Evolutionary conservation across 139 green algal genomes (phyloP), one percentile per base, ranked within the genome.

Genomic region (Spirogloea muscicola): DNA sequence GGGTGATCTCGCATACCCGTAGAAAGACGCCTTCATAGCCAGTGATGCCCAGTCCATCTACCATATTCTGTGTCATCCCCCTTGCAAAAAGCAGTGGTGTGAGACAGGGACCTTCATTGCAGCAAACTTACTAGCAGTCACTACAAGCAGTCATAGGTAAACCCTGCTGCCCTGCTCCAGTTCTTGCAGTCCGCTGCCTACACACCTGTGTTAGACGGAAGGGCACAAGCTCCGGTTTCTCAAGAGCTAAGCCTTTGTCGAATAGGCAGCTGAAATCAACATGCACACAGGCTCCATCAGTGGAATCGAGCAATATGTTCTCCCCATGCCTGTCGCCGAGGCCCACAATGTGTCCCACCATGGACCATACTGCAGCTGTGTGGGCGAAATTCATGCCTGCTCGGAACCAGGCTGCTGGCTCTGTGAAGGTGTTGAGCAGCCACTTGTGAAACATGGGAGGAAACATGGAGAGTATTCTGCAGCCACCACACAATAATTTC

Each of bases 171-270:
- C n/a, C n/a, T n/a, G n/a, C n/a, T n/a, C n/a, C n/a, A n/a, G n/a
- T n/a, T n/a, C n/a, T n/a, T n/a, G n/a, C n/a, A n/a, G n/a, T n/a
- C n/a, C n/a, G n/a, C n/a, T n/a, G n/a, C n/a, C n/a, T n/a, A n/a
- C n/a, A n/a, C n/a, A 80, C 76, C 79, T 98, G 94, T 5, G 94
- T 99, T 21, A 99, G 88, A 25, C 93, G 84, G 83, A 97, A 98
- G 2, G 93, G 93, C 52, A 98, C 93, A 80, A 96, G 85, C 84
- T 98, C 93, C 1, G 93, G 93, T 10, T 90, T 86, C 58, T 87
- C 84, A 31, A 94, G 79, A 25, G 82, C 84, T 34, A 95, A 81
- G 1, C 86, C 90, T 81, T 87, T 86, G 70, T 83, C 77, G 37
- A 81, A 84, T 39, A 84, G 77, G n/a, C 68, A 97, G 25, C 87